Conservation (phyloP, 257 asterid species). For the Hygrophila difformis region DNA sequence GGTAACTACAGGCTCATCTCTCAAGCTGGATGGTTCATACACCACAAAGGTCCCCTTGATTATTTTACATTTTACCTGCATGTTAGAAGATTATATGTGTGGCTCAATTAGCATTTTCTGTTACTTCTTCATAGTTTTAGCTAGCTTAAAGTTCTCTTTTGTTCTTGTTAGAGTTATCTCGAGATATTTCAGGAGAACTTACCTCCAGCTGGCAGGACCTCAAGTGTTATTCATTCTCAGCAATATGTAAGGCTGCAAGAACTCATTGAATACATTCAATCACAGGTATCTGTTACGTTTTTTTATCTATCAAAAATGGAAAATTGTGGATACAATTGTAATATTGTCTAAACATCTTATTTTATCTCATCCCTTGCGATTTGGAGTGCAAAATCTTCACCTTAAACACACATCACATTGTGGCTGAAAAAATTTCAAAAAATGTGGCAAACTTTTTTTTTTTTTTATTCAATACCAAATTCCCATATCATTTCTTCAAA, state of each 20-base stretch:
- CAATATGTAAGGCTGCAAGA: conserved; percentile 89
- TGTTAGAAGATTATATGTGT: neutral
- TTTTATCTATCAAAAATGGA: too few species aligned
- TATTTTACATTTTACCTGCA: conserved; percentile 3
- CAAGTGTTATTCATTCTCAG: conserved; percentile 81
- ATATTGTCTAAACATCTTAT: too few species aligned
- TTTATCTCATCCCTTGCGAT: too few species aligned
- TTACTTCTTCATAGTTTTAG: too few species aligned
- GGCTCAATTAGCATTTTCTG: conserved; percentile 2
- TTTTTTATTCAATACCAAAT: too few species aligned
- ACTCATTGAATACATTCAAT: conserved; percentile 72
- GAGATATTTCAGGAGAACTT: conserved; percentile 68
- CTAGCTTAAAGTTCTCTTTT: too few species aligned
- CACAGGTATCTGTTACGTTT: conserved; percentile 52
- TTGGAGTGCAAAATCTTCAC: too few species aligned
- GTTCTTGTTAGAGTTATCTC: conserved; percentile 87
- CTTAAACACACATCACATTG: too few species aligned
- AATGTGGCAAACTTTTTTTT: too few species aligned
- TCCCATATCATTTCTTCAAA: too few species aligned
- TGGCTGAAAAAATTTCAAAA: too few species aligned
- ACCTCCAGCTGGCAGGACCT: conserved; percentile 52
- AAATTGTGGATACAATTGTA: too few species aligned
- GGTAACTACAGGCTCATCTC: conserved; percentile 74
- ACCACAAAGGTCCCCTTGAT: conserved; percentile 74
- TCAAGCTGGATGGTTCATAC: conserved; percentile 81